These are phyloP conservation scores for Eutrema japonicum DNA, from an alignment of 345 rosid species.

Conservation along the genomic window DNA sequence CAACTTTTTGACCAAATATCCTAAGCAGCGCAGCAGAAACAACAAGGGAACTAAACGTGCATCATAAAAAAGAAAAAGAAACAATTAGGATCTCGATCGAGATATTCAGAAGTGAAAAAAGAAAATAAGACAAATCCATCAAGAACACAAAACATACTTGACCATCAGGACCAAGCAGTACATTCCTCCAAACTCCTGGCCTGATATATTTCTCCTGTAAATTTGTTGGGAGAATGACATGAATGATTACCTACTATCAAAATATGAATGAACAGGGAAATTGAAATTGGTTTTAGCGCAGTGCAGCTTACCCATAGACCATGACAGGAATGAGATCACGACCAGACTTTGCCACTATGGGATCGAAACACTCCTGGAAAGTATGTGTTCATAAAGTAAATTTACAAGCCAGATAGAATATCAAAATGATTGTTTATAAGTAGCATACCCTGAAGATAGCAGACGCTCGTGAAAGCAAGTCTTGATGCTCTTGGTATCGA, in stretches of 20 bases:
- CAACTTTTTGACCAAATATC: slow-evolving; percentile 79
- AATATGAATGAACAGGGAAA: slow-evolving; percentile 5
- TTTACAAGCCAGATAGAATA: slow-evolving; percentile 7
- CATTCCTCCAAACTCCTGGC: slow-evolving; percentile 90
- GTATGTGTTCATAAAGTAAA: slow-evolving; percentile 14
- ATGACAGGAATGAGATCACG: slow-evolving; percentile 93
- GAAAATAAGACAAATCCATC: background rate
- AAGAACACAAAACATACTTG: slow-evolving; percentile 52
- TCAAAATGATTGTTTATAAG: slow-evolving; percentile 1
- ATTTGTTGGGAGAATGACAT: background rate
- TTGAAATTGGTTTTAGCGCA: background rate
- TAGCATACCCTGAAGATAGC: slow-evolving; percentile 76
- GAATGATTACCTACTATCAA: slow-evolving; percentile 22
- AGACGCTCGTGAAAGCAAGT: slow-evolving; percentile 67
- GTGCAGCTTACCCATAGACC: slow-evolving; percentile 76
- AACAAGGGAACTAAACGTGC: slow-evolving; percentile 59
- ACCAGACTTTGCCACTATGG: slow-evolving; percentile 62
- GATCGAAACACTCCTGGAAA: slow-evolving; percentile 91
- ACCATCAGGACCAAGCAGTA: slow-evolving; percentile 69
- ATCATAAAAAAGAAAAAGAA: background rate
- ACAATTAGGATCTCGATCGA: slow-evolving; percentile 5
- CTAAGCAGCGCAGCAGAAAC: slow-evolving; percentile 91
- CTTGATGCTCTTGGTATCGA: slow-evolving; percentile 35
- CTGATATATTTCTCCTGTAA: slow-evolving; percentile 80
- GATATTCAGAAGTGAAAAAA: background rate